phyloP scores from a whole-genome alignment of 768 basidiomycete genomes.

The Rhizopogon rudus region DNA sequence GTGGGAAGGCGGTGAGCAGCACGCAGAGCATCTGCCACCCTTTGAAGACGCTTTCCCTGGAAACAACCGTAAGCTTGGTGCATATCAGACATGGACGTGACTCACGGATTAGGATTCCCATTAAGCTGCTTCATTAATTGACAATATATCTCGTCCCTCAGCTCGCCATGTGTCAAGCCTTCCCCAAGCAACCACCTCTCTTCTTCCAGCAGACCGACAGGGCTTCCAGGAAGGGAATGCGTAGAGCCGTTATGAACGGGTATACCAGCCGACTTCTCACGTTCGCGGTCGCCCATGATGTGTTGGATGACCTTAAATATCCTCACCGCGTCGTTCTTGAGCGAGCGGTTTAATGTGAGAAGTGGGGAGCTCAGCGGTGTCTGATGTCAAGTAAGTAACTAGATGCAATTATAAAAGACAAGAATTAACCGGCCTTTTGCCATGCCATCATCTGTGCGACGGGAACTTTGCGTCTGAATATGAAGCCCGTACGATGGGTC shows the following conservation, averaged over 20 bases:
- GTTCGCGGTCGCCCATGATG: conserved; percentile 90
- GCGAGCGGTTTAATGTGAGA: conserved; percentile 57
- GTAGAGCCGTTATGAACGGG: conserved; percentile 41
- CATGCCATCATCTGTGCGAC: conserved; percentile 87
- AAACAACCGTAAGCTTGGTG: background rate
- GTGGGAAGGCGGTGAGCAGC: conserved; percentile 85
- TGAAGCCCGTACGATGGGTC: conserved; percentile 83
- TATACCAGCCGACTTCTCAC: conserved; percentile 52
- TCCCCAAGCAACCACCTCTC: conserved; percentile 82
- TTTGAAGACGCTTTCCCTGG: conserved; percentile 79
- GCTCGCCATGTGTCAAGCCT: conserved; percentile 74
- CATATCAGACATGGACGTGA: conserved; percentile 10
- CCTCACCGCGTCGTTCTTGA: conserved; percentile 76
- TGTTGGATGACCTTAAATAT: conserved; percentile 88
- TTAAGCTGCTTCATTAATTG: conserved; percentile 91
- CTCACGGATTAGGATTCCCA: conserved; percentile 74
- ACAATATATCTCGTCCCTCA: conserved; percentile 92
- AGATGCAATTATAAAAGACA: background rate
- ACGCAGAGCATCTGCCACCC: conserved; percentile 95
- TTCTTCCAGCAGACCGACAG: conserved; percentile 62
- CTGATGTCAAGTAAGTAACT: conserved; percentile 26
- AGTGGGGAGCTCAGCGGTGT: conserved; percentile 68
- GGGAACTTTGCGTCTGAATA: conserved; percentile 78
- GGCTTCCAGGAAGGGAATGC: conserved; percentile 39
- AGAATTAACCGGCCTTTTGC: conserved; percentile 59